Conservation (phyloP, 2,329 filamentous ascomycete species). For the Epichloe brachyelytri region DNA sequence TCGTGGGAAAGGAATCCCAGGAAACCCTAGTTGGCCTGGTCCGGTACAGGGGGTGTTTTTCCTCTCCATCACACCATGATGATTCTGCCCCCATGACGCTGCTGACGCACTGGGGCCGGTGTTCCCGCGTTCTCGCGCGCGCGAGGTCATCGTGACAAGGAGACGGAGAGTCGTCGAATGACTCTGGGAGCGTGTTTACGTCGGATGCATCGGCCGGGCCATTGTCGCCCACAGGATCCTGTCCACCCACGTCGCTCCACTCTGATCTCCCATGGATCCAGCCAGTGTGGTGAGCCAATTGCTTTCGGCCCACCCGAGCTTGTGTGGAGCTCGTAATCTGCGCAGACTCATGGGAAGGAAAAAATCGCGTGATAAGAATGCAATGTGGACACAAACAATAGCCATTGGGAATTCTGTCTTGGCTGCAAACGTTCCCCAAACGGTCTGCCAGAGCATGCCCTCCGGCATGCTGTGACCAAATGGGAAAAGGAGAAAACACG, state of each 20-base stretch:
- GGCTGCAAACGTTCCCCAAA: background rate
- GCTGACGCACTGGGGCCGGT: background rate
- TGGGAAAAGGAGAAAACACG: background rate
- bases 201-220: slow-evolving; percentile 13
- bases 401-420: background rate
- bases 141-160: background rate
- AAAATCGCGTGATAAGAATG: slow-evolving; percentile 13
- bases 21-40: too few relatives aligned
- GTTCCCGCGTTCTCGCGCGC: background rate
- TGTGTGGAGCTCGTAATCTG: slow-evolving; percentile 22
- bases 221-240: background rate
- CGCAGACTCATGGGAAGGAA: slow-evolving; percentile 9
- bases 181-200: background rate
- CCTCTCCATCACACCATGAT: too few relatives aligned
- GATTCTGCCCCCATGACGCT: too few relatives aligned
- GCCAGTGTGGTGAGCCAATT: slow-evolving; percentile 15
- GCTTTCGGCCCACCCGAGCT: slow-evolving; percentile 16
- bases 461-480: background rate
- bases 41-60: too few relatives aligned
- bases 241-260: background rate
- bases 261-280: slow-evolving; percentile 11
- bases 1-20: background rate
- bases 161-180: background rate
- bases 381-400: slow-evolving; percentile 9
- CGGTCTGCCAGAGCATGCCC: background rate